Percentiles rank a stretch among this genome's conserved stretches.
Evolutionary conservation across 208 protist genomes (phyloP).

Genomic region (Naegleria fowleri): DNA sequence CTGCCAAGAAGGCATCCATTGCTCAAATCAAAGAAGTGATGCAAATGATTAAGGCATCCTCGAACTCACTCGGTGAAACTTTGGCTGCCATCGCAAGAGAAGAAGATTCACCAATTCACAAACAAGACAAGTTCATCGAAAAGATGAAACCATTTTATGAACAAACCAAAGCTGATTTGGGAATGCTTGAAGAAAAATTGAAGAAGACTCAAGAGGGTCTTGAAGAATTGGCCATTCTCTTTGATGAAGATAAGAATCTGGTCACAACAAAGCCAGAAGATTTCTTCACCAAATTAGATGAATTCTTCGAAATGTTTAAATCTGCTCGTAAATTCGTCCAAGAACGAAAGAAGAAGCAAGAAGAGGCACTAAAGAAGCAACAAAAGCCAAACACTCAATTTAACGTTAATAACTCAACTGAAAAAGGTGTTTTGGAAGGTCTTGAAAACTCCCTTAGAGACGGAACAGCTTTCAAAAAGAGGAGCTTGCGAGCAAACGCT

Average conservation of each 20-base stretch:
- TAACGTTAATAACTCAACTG: neutral
- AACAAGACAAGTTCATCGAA: neutral
- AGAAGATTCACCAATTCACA: neutral
- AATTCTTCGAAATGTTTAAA: constrained; percentile 13
- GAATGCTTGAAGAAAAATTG: constrained; percentile 2
- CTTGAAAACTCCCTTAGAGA: neutral
- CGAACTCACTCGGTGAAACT: neutral
- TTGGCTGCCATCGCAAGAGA: neutral
- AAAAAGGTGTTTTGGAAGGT: neutral
- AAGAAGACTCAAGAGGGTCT: neutral
- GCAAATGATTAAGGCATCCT: neutral
- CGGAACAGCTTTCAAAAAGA: neutral
- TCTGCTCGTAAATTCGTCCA: neutral
- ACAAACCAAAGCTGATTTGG: neutral
- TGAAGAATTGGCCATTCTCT: neutral
- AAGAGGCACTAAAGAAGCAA: neutral
- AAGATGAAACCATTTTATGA: constrained; percentile 8
- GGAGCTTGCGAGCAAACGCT: neutral
- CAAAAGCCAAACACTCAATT: neutral
- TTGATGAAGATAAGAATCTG: neutral
- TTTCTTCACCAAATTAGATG: constrained; percentile 10
- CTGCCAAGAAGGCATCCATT: neutral
- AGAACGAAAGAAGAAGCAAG: constrained; percentile 16
- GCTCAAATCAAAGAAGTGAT: neutral
- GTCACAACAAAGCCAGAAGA: constrained; percentile 18